Base-by-base conservation (phyloP, 805 yeast genomes). In the Saccharomycopsis guyanensis region DNA sequence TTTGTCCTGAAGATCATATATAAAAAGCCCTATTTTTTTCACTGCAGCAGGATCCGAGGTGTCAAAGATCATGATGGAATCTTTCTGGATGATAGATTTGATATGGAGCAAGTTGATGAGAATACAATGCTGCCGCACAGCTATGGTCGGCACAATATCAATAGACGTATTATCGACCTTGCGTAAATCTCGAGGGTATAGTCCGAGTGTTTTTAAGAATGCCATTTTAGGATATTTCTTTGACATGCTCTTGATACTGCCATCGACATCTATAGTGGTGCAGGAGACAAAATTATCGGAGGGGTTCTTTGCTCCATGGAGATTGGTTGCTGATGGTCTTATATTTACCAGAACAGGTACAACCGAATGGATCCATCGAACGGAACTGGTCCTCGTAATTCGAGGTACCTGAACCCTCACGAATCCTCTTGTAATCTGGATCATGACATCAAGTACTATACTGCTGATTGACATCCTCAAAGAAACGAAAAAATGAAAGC, bases 141-240 rank as follows among this genome's bases (percentile, higher is more conserved):
- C 80, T 39, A 87, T 80, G 15, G 83, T 75, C 0, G 96, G 96
- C 1, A 85, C 86, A 25, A 86, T 86, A 55, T 84, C 91, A 44
- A 77, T 71, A 35, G 75, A 64, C 1, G 82, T 81, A 47, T 85
- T 75, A 41, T 91, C 97, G 44, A 91, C 81, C 59, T 89, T 91
- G 18, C 98, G 69, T 54, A 91, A 67, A 62, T 91, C 98, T 61
- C 98, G 70, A 0, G 97, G 96, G 48, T 84, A 76, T 22, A 91
- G 63, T 10, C 86, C 86, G 60, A 89, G 86, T 53, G 80, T 78
- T 27, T 74, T 70, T 15, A 85, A 62, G 51, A 84, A 75, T 45
- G 73, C 72, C 51, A 79, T 69, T 56, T 80, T 75, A 45, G 83
- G 81, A 58, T 75, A 81, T 56, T 73, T 76, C 46, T 80, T 77